Percentiles rank a stretch among this genome's conserved stretches.
phyloP scores from a whole-genome alignment of 768 basidiomycete genomes.

The Suillus variegatus region DNA sequence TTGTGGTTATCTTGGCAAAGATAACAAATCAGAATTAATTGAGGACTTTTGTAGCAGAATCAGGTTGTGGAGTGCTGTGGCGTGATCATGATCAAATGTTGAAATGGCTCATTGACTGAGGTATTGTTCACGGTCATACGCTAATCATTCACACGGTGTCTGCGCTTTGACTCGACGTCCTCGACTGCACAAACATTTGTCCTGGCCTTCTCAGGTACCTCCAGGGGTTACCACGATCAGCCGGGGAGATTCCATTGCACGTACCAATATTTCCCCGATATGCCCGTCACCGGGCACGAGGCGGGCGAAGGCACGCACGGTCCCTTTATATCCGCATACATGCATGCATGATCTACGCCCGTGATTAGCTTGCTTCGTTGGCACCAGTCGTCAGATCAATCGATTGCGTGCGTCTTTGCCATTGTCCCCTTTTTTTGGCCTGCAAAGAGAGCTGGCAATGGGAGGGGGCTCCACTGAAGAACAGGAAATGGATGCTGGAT shows the following conservation, averaged over 20 bases:
- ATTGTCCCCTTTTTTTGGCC: neutral
- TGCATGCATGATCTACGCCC: neutral
- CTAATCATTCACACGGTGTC: neutral
- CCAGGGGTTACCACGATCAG: neutral
- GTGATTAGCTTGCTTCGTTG: slow-evolving; percentile 1
- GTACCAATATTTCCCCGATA: neutral
- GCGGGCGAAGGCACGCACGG: neutral
- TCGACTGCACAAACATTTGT: neutral
- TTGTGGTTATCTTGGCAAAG: neutral
- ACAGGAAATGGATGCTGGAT: neutral
- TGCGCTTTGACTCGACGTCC: neutral
- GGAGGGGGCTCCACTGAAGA: neutral
- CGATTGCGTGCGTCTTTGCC: neutral
- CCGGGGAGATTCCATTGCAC: neutral
- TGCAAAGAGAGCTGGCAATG: neutral
- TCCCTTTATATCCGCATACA: neutral
- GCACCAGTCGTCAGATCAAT: neutral
- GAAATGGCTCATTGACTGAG: neutral
- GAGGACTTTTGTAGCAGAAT: neutral
- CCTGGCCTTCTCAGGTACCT: neutral
- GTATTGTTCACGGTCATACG: neutral
- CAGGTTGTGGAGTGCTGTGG: no score
- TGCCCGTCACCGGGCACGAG: neutral
- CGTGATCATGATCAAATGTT: neutral
- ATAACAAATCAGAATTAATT: neutral